Percentiles rank a stretch among this genome's conserved stretches.
Evolutionary conservation across 2,329 filamentous ascomycete species (phyloP).

Genomic region (Pseudogymnoascus sp.): DNA sequence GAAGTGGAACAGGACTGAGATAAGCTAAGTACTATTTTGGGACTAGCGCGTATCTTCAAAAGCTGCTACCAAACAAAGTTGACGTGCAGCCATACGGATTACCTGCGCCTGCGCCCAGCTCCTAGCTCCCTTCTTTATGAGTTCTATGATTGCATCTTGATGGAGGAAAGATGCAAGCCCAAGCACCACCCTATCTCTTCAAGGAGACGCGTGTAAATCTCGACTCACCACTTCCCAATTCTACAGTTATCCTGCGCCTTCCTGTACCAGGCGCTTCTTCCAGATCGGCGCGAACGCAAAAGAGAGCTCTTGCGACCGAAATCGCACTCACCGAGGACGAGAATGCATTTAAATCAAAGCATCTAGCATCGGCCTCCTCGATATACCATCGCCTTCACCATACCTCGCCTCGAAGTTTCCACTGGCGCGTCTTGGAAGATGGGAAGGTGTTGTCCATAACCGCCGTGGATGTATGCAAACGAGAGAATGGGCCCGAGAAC

Average conservation of each 20-base stretch:
- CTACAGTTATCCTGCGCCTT: conserved; percentile 63
- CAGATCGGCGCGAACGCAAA: conserved; percentile 33
- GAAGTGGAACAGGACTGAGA: not conserved
- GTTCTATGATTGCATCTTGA: conserved; percentile 29
- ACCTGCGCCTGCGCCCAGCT: conserved; percentile 23
- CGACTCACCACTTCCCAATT: conserved; percentile 61
- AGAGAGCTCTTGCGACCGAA: conserved; percentile 31
- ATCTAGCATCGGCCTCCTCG: conserved; percentile 70
- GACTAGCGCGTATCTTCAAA: conserved; percentile 17
- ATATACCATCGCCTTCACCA: conserved; percentile 76
- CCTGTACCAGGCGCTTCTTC: conserved; percentile 41
- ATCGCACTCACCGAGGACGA: conserved; percentile 55
- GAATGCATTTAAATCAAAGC: conserved; percentile 61
- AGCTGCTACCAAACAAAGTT: conserved; percentile 10
- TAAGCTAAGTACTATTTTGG: conserved; percentile 19
- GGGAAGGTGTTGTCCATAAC: conserved; percentile 74
- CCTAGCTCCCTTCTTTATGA: conserved; percentile 10
- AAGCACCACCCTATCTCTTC: conserved; percentile 61
- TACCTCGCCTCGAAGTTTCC: conserved; percentile 71
- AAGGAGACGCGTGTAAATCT: conserved; percentile 83
- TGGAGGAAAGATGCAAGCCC: conserved; percentile 62
- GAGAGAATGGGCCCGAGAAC: conserved; percentile 57
- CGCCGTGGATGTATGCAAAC: conserved; percentile 71
- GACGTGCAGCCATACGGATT: conserved; percentile 17
- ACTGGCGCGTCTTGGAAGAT: conserved; percentile 84